A percentile compares a stretch with the other conserved stretches of the same genome.
Evolutionary conservation across 352 stramenopile species (phyloP).

Genomic region (Phytophthora pinifolia): DNA sequence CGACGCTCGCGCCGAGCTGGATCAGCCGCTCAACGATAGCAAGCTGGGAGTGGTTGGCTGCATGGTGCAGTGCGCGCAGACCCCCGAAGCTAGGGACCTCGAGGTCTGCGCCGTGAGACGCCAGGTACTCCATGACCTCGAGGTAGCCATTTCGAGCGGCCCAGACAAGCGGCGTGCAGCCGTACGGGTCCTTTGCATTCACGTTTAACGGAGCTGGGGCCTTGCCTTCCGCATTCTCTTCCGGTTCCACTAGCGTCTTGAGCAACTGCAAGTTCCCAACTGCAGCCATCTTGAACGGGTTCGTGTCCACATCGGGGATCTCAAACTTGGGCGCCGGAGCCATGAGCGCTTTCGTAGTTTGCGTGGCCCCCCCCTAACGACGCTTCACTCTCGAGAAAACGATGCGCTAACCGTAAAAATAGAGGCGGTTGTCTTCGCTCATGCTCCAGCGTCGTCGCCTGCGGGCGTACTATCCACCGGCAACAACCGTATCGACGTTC

Average conservation of each 20-base stretch:
- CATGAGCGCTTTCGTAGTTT: constrained; percentile 11
- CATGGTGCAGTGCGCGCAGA: constrained; percentile 83
- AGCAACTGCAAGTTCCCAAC: constrained; percentile 77
- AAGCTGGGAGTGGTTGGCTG: constrained; percentile 77
- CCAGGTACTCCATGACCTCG: constrained; percentile 78
- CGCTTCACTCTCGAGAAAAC: constrained; percentile 5
- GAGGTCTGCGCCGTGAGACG: constrained; percentile 63
- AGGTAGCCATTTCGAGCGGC: constrained; percentile 84
- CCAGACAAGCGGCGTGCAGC: constrained; percentile 81
- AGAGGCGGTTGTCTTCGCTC: constrained; percentile 5
- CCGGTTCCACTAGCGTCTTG: constrained; percentile 63
- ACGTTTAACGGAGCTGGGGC: constrained; percentile 54
- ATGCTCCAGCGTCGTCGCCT: constrained; percentile 5
- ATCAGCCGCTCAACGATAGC: constrained; percentile 65
- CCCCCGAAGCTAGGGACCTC: constrained; percentile 76
- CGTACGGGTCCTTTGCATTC: constrained; percentile 80
- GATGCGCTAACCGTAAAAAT: constrained; percentile 8
- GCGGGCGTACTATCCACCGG: constrained; percentile 4
- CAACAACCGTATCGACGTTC: constrained; percentile 11
- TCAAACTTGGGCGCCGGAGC: constrained; percentile 59
- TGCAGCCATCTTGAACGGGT: constrained; percentile 86
- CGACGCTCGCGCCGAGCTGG: constrained; percentile 71
- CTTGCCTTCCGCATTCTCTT: constrained; percentile 40
- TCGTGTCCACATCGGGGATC: constrained; percentile 76
- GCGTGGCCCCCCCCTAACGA: not conserved